These are phyloP conservation scores for Ascomycota sp. DNA, from an alignment of 2,329 filamentous ascomycete species.

Conservation along the genomic window DNA sequence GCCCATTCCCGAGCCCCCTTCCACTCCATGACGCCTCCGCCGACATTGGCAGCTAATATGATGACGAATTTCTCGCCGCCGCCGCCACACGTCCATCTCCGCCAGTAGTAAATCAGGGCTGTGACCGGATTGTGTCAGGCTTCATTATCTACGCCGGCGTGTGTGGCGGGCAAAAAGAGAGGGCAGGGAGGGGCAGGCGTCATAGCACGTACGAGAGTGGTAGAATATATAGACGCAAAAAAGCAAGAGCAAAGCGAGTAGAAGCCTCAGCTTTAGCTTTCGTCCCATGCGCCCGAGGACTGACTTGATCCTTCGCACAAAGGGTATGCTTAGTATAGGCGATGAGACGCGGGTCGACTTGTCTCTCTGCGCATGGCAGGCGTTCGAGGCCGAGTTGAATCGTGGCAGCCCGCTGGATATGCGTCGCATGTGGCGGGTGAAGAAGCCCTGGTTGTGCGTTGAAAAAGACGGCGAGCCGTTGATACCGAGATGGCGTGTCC, in stretches of 20 bases:
- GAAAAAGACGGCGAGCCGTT: conserved; percentile 61
- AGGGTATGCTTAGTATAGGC: conserved; percentile 20
- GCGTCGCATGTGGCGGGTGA: conserved; percentile 62
- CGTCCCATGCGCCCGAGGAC: conserved; percentile 34
- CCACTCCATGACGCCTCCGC: conserved; percentile 97
- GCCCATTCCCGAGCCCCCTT: conserved; percentile 96
- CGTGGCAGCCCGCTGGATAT: conserved; percentile 62
- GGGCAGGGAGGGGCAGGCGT: background rate
- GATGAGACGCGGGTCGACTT: conserved; percentile 42
- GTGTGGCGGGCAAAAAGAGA: too few species aligned
- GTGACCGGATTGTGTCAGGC: conserved; percentile 2
- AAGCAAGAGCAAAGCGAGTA: conserved; percentile 38
- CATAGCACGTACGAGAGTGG: conserved; percentile 53
- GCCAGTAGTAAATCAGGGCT: conserved; percentile 42
- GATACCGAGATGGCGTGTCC: conserved; percentile 53
- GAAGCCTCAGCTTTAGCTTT: conserved; percentile 41
- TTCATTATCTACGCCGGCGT: too few species aligned
- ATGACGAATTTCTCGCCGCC: conserved; percentile 85
- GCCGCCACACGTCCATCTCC: conserved; percentile 52
- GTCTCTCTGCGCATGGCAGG: conserved; percentile 54
- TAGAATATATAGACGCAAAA: conserved; percentile 46
- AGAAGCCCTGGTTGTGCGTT: conserved; percentile 70
- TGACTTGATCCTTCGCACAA: conserved; percentile 25
- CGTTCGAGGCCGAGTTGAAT: conserved; percentile 33
- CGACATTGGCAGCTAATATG: conserved; percentile 80